Percentiles rank a stretch among this genome's conserved stretches.
These are phyloP conservation scores for Heterobasidion parviporum DNA, from an alignment of 1,284 basidiomycete species.

Conservation along the genomic window DNA sequence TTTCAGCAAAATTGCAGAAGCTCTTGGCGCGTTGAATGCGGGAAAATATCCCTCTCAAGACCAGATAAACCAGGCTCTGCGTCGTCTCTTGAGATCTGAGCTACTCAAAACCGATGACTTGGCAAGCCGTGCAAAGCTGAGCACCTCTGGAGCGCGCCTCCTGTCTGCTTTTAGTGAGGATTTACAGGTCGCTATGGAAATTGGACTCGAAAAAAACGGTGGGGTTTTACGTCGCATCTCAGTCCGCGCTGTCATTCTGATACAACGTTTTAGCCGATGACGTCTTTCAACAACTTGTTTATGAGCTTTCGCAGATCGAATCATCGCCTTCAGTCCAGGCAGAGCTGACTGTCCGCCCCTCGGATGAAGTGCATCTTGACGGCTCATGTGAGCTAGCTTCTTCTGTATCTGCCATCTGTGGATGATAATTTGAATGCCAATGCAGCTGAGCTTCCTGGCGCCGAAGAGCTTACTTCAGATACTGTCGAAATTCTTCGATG, in stretches of 20 bases:
- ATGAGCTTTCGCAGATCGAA: constrained; percentile 19
- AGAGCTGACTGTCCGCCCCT: constrained; percentile 15
- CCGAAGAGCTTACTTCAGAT: constrained; percentile 27
- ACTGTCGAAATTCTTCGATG: constrained; percentile 23
- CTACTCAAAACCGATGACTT: constrained; percentile 19
- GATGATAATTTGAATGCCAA: neutral
- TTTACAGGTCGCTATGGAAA: constrained; percentile 27
- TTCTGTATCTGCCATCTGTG: neutral
- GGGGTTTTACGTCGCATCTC: constrained; percentile 7
- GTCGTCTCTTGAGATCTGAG: constrained; percentile 24
- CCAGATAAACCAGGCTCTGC: constrained; percentile 29
- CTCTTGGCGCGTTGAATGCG: constrained; percentile 32
- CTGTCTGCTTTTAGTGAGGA: constrained; percentile 25
- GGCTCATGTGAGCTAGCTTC: neutral
- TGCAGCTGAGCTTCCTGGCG: constrained; percentile 8
- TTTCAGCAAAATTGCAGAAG: constrained; percentile 22
- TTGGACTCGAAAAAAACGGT: constrained; percentile 46
- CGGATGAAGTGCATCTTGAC: neutral
- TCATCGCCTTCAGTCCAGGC: constrained; percentile 19
- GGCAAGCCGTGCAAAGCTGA: constrained; percentile 14
- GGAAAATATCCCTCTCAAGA: constrained; percentile 42
- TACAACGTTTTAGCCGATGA: constrained; percentile 29
- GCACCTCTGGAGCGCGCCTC: constrained; percentile 24
- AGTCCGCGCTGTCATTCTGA: neutral
- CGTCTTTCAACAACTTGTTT: constrained; percentile 33